These are phyloP conservation scores for Termitomyces sp. DNA, from an alignment of 768 basidiomycete species.

Conservation along the genomic window DNA sequence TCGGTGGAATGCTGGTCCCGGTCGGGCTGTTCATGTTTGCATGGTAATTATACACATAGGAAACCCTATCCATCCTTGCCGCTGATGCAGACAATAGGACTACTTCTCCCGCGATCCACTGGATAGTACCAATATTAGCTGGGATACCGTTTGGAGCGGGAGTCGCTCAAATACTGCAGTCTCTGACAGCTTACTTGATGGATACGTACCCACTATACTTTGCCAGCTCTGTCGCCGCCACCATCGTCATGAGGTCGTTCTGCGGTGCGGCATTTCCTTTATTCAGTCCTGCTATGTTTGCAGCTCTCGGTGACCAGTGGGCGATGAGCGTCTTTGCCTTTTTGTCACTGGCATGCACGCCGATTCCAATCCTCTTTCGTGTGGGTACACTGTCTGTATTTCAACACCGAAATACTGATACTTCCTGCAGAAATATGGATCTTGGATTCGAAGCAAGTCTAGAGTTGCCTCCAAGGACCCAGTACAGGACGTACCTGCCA, in stretches of 20 bases:
- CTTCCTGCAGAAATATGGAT: constrained; percentile 41
- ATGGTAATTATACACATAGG: constrained; percentile 29
- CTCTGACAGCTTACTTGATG: constrained; percentile 66
- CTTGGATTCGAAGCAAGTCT: constrained; percentile 40
- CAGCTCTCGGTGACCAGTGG: constrained; percentile 46
- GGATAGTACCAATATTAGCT: constrained; percentile 63
- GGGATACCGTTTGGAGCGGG: constrained; percentile 64
- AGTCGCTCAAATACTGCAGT: constrained; percentile 59
- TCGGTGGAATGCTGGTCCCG: constrained; percentile 48
- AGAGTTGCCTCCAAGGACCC: constrained; percentile 38
- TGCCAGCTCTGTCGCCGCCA: constrained; percentile 65
- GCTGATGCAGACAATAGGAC: constrained; percentile 32
- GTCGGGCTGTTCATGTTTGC: constrained; percentile 66
- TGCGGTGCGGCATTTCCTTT: constrained; percentile 63
- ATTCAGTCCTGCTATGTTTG: constrained; percentile 48
- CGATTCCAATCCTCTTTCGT: constrained; percentile 52
- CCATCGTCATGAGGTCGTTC: constrained; percentile 58
- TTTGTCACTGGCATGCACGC: constrained; percentile 44
- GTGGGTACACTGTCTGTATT: constrained; percentile 25
- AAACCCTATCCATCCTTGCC: background rate
- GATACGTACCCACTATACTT: constrained; percentile 64
- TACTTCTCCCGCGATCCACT: constrained; percentile 45
- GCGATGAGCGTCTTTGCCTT: constrained; percentile 52
- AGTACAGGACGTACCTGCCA: background rate
- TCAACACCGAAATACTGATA: background rate